phyloP scores from a whole-genome alignment of 257 asterid species.

The Anisodus acutangulus region DNA sequence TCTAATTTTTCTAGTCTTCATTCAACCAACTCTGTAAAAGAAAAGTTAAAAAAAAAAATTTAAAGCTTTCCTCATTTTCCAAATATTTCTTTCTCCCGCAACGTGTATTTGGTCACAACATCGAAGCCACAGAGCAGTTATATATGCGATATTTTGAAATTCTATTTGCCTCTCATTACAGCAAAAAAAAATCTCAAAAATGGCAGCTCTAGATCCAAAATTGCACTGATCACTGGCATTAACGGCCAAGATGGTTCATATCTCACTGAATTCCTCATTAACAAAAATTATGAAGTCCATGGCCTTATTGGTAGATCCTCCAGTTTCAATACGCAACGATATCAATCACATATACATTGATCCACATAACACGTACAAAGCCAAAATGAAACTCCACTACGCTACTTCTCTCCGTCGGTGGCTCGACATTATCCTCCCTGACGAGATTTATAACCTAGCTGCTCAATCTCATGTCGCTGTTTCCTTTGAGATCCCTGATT shows the following conservation, averaged over 20 bases:
- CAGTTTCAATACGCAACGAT: constrained; percentile 95
- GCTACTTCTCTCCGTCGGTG: constrained; percentile 99
- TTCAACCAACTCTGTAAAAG: not conserved
- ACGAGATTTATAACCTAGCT: constrained; percentile 97
- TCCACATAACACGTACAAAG: constrained; percentile 89
- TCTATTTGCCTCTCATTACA: not conserved
- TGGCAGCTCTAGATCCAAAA: constrained; percentile 51
- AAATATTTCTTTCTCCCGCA: not conserved
- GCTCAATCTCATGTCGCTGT: constrained; percentile 99
- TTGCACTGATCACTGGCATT: constrained; percentile 97
- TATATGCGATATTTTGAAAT: constrained; percentile 5
- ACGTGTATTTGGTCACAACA: constrained; percentile 11
- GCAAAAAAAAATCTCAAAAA: constrained; percentile 39
- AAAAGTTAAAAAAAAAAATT: not conserved
- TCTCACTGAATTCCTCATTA: constrained; percentile 82
- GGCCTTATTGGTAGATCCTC: constrained; percentile 97
- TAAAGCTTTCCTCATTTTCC: not conserved
- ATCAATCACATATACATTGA: constrained; percentile 96
- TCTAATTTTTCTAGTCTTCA: not conserved
- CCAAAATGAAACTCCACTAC: constrained; percentile 93
- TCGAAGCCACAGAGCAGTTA: too few species aligned
- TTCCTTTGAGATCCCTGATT: constrained; percentile 97
- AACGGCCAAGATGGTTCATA: constrained; percentile 99
- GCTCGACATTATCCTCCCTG: constrained; percentile 87
- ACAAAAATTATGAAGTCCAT: constrained; percentile 86